Conservation (phyloP, 129 eudicot species). For the Chrysanthemum makinoi region DNA sequence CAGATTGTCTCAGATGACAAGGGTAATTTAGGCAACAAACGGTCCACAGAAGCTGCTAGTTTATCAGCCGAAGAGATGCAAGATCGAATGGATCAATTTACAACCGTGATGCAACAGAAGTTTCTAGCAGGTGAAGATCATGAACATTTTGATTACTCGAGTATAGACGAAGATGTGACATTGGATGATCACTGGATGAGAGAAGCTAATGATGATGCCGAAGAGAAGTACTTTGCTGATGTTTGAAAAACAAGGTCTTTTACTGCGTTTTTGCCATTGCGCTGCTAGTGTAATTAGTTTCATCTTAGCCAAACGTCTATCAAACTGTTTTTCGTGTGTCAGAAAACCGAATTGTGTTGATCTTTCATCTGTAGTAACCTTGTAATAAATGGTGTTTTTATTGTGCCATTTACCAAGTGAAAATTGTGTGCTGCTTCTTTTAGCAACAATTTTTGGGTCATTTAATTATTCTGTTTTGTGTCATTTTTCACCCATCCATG, state of each 20-base stretch:
- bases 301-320: neutral
- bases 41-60: slow-evolving; percentile 33
- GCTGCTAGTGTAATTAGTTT: slow-evolving; percentile 10
- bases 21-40: slow-evolving; percentile 13
- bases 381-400: no score
- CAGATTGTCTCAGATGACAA: slow-evolving; percentile 24
- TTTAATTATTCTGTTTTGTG: no score
- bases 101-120: slow-evolving; percentile 76
- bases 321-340: no score
- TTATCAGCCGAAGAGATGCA: slow-evolving; percentile 67
- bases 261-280: neutral
- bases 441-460: no score
- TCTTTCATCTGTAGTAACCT: no score
- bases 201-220: slow-evolving; percentile 88
- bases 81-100: slow-evolving; percentile 82
- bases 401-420: no score
- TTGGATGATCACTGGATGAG: slow-evolving; percentile 95
- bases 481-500: no score
- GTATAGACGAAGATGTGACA: slow-evolving; percentile 77
- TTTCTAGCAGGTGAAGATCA: slow-evolving; percentile 88
- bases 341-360: no score
- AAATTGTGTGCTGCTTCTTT: no score
- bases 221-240: slow-evolving; percentile 89
- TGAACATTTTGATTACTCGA: slow-evolving; percentile 73
- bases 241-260: slow-evolving; percentile 33